Base-by-base conservation (phyloP, 2,329 filamentous ascomycete genomes). In the Aspergillus tamarii region DNA sequence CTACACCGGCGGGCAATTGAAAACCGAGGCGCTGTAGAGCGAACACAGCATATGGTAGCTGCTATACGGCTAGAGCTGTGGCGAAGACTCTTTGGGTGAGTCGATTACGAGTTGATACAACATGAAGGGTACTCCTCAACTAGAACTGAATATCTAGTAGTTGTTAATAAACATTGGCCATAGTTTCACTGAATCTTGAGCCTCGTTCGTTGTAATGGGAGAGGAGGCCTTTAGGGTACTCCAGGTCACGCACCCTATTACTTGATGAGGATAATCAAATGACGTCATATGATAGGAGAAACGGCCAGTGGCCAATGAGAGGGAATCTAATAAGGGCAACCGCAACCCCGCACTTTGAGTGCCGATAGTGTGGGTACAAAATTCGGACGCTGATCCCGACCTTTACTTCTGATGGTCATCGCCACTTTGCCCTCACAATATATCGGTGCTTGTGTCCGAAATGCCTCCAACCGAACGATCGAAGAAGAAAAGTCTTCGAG, bases 1-100 rank as follows among this genome's bases (percentile, higher is more conserved):
- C 66, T 77, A 34, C 78, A 90, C 28, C 79, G 89, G 43, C 82
- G 89, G 30, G 88, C 88, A 30, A 84, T 91, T 61, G 90, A 92
- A 81, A 92, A 92, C 80, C 85, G 85, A 66, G 89, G 91, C 67
- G 89, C 90, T 4, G 86, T 91, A 32, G 81, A 87, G 74, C 79
- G 50, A 53, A 53, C 50, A 5, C 19, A 53, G 12, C 28, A 53
- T 14, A 23, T 53, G 50, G 30, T 21, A 19, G 50, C n/a, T 12
- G 50, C 50, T 26, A 32, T 53, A 11, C 50, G 14, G 11, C 3
- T 21, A 53, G 50, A 53, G 30, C 7, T 53, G 28, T 32, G 50
- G 30, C 19, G 50, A 30, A 53, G 50, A 21, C 16, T 53, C 10
- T 32, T 34, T 14, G 14, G 6, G 23, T 14, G 28, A 53, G n/a